Percentiles rank a stretch among this genome's conserved stretches.
phyloP scores from a whole-genome alignment of 2,329 filamentous ascomycete species.

The Penicillium sp. region DNA sequence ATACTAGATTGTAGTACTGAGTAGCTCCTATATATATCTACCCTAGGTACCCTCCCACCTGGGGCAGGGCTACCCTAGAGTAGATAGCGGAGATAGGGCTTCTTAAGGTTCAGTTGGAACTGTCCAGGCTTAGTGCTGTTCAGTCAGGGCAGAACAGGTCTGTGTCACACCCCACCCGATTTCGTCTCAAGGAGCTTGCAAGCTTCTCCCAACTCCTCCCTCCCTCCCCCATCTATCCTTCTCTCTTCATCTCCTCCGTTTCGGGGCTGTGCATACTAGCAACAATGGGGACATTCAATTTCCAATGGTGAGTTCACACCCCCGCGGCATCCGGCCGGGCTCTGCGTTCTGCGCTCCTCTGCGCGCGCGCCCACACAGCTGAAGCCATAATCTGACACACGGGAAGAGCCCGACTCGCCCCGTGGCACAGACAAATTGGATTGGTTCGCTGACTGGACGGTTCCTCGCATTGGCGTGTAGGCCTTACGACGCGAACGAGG shows the following conservation, averaged over 20 bases:
- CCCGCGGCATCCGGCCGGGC: background rate
- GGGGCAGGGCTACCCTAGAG: too few species aligned
- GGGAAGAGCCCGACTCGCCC: conserved; percentile 12
- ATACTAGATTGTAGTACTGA: too few species aligned
- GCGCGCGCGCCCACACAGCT: background rate
- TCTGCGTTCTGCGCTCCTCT: background rate
- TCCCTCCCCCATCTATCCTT: conserved; percentile 8
- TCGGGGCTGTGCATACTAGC: background rate
- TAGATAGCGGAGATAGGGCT: too few species aligned
- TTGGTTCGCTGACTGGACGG: conserved; percentile 34
- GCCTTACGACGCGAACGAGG: conserved; percentile 81
- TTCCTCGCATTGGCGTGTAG: conserved; percentile 55
- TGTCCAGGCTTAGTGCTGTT: background rate
- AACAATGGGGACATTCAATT: conserved; percentile 42
- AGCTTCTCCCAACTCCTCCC: conserved; percentile 5
- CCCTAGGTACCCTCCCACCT: too few species aligned
- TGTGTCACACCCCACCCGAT: conserved; percentile 28
- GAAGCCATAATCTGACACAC: conserved; percentile 1
- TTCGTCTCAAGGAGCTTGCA: conserved; percentile 16
- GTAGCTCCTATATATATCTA: too few species aligned
- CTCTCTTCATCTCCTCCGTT: background rate
- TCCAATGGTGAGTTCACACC: conserved; percentile 39
- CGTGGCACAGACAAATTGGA: conserved; percentile 20
- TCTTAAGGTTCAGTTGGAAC: too few species aligned
- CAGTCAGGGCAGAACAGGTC: conserved; percentile 17